These are phyloP conservation scores for Solanum okadae DNA, from an alignment of 257 asterid genomes.

Conservation along the genomic window DNA sequence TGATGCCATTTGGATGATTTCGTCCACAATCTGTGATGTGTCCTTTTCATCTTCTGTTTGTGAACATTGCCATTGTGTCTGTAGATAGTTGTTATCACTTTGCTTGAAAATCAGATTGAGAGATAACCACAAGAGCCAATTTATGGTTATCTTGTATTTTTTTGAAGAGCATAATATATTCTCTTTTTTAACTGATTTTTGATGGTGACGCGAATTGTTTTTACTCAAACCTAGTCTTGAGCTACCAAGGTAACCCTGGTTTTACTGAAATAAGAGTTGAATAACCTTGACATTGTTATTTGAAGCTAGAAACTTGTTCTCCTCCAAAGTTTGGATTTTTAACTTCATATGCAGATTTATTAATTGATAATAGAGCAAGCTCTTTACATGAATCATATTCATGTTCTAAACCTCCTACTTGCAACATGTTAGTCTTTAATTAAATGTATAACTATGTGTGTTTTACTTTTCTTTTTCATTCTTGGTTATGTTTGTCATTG, in stretches of 20 bases:
- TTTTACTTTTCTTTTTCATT: not conserved
- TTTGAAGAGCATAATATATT: not conserved
- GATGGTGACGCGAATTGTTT: not conserved
- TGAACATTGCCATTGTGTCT: not conserved
- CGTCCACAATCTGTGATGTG: not conserved
- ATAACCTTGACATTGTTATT: not conserved
- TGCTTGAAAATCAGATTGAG: not conserved
- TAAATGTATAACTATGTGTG: not conserved
- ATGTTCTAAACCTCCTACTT: not conserved
- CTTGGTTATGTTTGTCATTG: not conserved
- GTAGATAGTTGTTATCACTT: not conserved
- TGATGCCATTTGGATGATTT: not conserved
- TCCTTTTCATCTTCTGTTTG: not conserved
- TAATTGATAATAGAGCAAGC: not conserved
- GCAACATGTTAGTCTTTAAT: not conserved
- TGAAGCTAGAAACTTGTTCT: not conserved
- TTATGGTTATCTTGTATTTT: not conserved
- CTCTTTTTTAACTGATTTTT: not conserved
- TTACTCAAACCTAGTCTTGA: not conserved
- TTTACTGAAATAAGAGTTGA: not conserved
- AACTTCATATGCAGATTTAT: not conserved
- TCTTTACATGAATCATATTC: not conserved
- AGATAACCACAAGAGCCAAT: not conserved
- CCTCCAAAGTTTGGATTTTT: not conserved
- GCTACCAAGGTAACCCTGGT: not conserved